Base-by-base conservation (phyloP, 345 rosid species). In the Brassica rapa region DNA sequence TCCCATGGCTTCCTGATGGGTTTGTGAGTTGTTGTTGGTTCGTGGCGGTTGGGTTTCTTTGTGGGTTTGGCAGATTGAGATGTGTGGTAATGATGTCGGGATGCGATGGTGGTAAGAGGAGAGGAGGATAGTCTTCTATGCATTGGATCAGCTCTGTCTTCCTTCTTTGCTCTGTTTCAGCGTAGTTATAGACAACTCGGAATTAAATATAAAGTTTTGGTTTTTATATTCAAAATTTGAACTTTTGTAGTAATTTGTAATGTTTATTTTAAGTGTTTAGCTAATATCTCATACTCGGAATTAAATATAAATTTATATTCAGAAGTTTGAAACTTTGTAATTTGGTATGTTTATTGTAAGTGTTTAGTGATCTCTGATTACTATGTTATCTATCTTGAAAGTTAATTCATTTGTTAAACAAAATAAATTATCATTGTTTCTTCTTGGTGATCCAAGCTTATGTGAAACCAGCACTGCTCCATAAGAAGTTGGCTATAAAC, bases 1-100 rank as follows among this genome's bases (percentile, higher is more conserved):
- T 77, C 83, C 82, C 82, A 73, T 56, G 77, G 79, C 66, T 74
- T 84, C 30, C 75, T 75, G 3, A 71, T 66, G 49, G 29, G 8
- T 37, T 80, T 80, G 29, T 68, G 76, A 53, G 8, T 19, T 73
- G 24, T 27, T 73, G 77, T 51, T 10, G 64, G 75, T 66, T 73
- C 86, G 62, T 82, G 66, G 49, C 57, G 76, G 25, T 4, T 74
- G 61, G 62, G 41, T 83, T 86, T 84, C 83, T 76, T 61, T 12
- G 43, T 83, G 68, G 87, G 12, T 76, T 77, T 85, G 21, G 14
- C 68, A 23, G 63, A 60, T 57, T 62, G 82, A 23, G 66, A 65
- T 59, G 84, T 70, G 21, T 79, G 81, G 68, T 80, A 83, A 21
- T 77, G 70, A 0, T 62, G 83, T 64, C 51, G 75, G 24, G 37